A percentile compares a stretch with the other conserved stretches of the same genome.
Evolutionary conservation across 306 rosid species (phyloP).

Genomic region (Bauhinia variegata): DNA sequence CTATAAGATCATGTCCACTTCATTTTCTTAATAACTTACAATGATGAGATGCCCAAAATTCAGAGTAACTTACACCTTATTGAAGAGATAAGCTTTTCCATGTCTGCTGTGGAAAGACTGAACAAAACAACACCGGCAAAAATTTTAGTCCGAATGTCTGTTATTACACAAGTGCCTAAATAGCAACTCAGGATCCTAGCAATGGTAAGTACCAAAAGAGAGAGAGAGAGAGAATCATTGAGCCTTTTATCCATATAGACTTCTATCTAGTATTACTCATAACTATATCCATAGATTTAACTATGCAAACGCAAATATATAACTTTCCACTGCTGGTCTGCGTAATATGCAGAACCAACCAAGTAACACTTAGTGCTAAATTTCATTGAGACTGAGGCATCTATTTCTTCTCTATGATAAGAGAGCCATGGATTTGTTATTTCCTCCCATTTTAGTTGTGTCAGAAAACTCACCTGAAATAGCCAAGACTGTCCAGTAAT

Average conservation of each 20-base stretch:
- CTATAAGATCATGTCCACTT: constrained; percentile 3
- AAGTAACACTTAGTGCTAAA: background rate
- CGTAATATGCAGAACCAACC: constrained; percentile 8
- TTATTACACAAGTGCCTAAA: constrained; percentile 24
- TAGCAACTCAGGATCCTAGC: constrained; percentile 14
- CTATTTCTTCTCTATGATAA: constrained; percentile 2
- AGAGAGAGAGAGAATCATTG: background rate
- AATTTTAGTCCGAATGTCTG: constrained; percentile 43
- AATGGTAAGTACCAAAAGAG: constrained; percentile 20
- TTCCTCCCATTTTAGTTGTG: background rate
- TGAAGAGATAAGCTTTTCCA: constrained; percentile 96
- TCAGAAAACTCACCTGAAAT: too few species aligned
- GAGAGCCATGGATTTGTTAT: constrained; percentile 3
- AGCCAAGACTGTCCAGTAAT: too few species aligned
- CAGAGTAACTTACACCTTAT: constrained; percentile 84
- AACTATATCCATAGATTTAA: constrained; percentile 12
- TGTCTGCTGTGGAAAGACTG: constrained; percentile 81
- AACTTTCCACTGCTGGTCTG: background rate
- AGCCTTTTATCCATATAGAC: constrained; percentile 15
- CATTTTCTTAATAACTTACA: constrained; percentile 9
- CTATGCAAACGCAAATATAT: constrained; percentile 8
- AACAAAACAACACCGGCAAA: constrained; percentile 49
- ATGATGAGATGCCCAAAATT: constrained; percentile 35
- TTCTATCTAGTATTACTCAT: background rate
- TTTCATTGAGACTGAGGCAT: background rate